Conservation (phyloP, 2,329 filamentous ascomycete genomes). For the Akanthomyces muscarius region DNA sequence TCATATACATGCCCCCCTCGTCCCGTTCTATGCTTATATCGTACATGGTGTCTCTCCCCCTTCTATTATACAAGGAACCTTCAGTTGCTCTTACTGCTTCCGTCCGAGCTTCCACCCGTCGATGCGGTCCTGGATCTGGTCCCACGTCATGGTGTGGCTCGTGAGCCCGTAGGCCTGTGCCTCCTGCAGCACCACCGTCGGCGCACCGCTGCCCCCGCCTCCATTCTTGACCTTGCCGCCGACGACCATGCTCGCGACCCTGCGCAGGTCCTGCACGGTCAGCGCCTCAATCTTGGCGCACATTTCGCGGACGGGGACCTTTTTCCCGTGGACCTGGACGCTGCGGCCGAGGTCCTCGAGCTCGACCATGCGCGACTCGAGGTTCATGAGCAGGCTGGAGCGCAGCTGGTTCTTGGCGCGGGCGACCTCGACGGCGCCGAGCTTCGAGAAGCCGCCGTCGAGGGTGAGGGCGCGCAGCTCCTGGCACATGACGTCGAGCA, state of each 20-base stretch:
- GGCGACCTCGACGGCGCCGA: slow-evolving; percentile 74
- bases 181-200: slow-evolving; percentile 93
- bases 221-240: slow-evolving; percentile 70
- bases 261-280: slow-evolving; percentile 72
- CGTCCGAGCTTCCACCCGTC: slow-evolving; percentile 77
- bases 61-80: neutral
- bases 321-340: slow-evolving; percentile 92
- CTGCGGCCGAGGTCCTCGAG: slow-evolving; percentile 92
- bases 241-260: slow-evolving; percentile 76
- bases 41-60: neutral
- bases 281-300: slow-evolving; percentile 79
- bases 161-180: slow-evolving; percentile 69
- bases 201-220: slow-evolving; percentile 77
- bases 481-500: slow-evolving; percentile 94
- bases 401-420: slow-evolving; percentile 96
- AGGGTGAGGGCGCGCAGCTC: slow-evolving; percentile 76
- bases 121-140: slow-evolving; percentile 84
- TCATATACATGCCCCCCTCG: neutral
- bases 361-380: slow-evolving; percentile 96
- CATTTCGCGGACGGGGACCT: slow-evolving; percentile 92
- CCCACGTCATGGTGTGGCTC: slow-evolving; percentile 71
- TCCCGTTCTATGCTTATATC: neutral
- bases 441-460: slow-evolving; percentile 66
- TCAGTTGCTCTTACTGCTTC: slow-evolving; percentile 23
- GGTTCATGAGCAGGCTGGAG: slow-evolving; percentile 89